phyloP scores from a whole-genome alignment of 2,329 filamentous ascomycete species.

The Ceratocystis destructans region DNA sequence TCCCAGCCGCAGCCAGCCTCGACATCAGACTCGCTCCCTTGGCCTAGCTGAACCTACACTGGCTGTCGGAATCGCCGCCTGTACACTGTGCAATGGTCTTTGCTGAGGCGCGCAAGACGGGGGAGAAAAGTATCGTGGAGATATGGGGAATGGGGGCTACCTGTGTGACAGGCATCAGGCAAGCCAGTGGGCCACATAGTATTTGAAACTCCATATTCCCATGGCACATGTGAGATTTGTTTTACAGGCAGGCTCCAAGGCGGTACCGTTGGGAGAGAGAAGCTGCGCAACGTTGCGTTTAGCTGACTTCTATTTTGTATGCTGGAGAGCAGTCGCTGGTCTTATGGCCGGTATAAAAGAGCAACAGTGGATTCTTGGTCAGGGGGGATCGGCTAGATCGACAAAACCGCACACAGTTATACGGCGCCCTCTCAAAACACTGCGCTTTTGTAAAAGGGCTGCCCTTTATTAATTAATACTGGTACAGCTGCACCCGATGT shows the following conservation, averaged over 20 bases:
- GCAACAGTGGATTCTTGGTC: no score
- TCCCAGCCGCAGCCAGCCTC: slow-evolving; percentile 45
- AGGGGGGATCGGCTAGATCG: slow-evolving; percentile 18
- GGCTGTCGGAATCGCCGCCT: slow-evolving; percentile 34
- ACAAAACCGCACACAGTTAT: slow-evolving; percentile 46
- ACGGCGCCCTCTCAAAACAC: slow-evolving; percentile 42
- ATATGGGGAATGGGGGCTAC: slow-evolving; percentile 35
- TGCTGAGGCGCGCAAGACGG: slow-evolving; percentile 39
- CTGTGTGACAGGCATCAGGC: slow-evolving; percentile 33
- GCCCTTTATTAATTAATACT: slow-evolving; percentile 33
- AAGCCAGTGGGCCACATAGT: slow-evolving; percentile 44
- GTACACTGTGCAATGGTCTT: slow-evolving; percentile 44
- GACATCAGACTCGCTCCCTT: slow-evolving; percentile 36
- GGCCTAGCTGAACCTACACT: slow-evolving; percentile 44
- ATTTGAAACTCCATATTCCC: slow-evolving; percentile 52
- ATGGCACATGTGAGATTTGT: slow-evolving; percentile 40
- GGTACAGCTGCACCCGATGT: slow-evolving; percentile 38
- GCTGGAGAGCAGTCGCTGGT: slow-evolving; percentile 24
- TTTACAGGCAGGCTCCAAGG: slow-evolving; percentile 52
- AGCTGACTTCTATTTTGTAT: slow-evolving; percentile 42
- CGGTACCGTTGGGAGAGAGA: slow-evolving; percentile 41
- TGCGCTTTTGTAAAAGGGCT: slow-evolving; percentile 44
- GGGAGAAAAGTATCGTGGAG: slow-evolving; percentile 35
- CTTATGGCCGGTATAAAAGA: neutral
- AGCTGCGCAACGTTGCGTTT: slow-evolving; percentile 31